phyloP scores from a whole-genome alignment of 2,329 filamentous ascomycete genomes.

The Corynespora cassiicola region DNA sequence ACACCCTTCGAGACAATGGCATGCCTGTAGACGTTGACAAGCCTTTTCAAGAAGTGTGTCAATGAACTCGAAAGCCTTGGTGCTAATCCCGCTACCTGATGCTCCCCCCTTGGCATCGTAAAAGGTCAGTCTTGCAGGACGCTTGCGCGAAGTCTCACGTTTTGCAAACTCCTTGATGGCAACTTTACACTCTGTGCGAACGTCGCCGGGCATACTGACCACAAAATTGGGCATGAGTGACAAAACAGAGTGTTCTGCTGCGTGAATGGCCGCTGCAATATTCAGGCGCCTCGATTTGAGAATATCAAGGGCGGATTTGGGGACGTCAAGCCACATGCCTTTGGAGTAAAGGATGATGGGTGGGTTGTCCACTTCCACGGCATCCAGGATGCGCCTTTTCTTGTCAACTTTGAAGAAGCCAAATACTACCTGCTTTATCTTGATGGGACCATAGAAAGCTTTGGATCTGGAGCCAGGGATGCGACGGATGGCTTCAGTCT shows the following conservation, averaged over 20 bases:
- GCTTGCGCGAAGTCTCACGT: conserved; percentile 72
- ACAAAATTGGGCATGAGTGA: conserved; percentile 90
- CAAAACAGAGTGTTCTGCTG: conserved; percentile 90
- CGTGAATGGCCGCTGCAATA: conserved; percentile 88
- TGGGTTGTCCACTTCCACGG: conserved; percentile 90
- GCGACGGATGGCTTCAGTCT: conserved; percentile 84
- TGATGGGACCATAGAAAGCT: conserved; percentile 86
- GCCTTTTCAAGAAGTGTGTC: conserved; percentile 80
- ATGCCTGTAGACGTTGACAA: conserved; percentile 75
- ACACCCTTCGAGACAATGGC: conserved; percentile 80
- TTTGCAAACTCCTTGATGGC: conserved; percentile 85
- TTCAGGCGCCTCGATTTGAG: conserved; percentile 76
- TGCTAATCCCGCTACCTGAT: conserved; percentile 82
- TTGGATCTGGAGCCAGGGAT: conserved; percentile 69
- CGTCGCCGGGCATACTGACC: conserved; percentile 86
- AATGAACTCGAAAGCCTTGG: conserved; percentile 92
- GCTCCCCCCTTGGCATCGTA: conserved; percentile 94
- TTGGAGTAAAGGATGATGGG: conserved; percentile 85
- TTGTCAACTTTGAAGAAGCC: conserved; percentile 98
- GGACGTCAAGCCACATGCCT: conserved; percentile 96
- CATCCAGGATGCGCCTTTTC: conserved; percentile 83
- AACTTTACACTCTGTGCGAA: conserved; percentile 92
- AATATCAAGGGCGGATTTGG: conserved; percentile 78
- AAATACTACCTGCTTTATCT: conserved; percentile 87
- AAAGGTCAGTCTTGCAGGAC: conserved; percentile 87